These are phyloP conservation scores for Kodamaea leandrae DNA, from an alignment of 805 yeast species.

Conservation along the genomic window DNA sequence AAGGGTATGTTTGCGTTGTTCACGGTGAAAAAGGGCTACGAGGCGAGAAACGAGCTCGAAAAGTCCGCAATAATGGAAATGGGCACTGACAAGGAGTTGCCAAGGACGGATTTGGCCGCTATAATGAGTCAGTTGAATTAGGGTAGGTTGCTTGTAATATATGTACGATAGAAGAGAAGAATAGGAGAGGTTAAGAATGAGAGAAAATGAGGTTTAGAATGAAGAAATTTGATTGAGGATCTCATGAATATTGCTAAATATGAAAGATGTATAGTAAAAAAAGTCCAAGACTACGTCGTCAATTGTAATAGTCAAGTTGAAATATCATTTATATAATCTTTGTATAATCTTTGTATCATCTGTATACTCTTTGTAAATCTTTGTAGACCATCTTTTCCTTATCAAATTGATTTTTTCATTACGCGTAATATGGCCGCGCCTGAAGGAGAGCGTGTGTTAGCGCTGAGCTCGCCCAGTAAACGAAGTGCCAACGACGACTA, in stretches of 20 bases:
- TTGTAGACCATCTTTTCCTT: background rate
- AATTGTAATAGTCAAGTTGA: too few species aligned
- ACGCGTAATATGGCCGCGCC: background rate
- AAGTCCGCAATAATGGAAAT: too few species aligned
- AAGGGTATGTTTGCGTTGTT: conserved; percentile 34
- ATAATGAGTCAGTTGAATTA: conserved; percentile 9
- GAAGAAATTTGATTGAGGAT: too few species aligned
- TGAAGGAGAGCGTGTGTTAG: background rate
- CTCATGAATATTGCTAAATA: too few species aligned
- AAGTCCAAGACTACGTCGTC: too few species aligned
- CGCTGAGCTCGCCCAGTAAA: background rate
- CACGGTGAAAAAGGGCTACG: conserved; percentile 38
- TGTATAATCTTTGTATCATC: too few species aligned
- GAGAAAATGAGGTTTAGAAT: too few species aligned
- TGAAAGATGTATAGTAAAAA: too few species aligned
- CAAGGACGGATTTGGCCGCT: conserved; percentile 3
- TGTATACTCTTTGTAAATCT: background rate
- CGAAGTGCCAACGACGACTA: conserved; percentile 11
- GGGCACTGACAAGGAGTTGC: too few species aligned
- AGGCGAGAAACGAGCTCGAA: conserved; percentile 17
- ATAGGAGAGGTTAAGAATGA: too few species aligned
- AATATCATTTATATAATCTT: too few species aligned
- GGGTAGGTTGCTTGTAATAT: conserved; percentile 6
- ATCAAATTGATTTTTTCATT: too few species aligned
- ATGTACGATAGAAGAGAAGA: background rate